Evolutionary conservation across 768 basidiomycete genomes (phyloP), one percentile per base, ranked within the genome.

Genomic region (Mycena filopes): DNA sequence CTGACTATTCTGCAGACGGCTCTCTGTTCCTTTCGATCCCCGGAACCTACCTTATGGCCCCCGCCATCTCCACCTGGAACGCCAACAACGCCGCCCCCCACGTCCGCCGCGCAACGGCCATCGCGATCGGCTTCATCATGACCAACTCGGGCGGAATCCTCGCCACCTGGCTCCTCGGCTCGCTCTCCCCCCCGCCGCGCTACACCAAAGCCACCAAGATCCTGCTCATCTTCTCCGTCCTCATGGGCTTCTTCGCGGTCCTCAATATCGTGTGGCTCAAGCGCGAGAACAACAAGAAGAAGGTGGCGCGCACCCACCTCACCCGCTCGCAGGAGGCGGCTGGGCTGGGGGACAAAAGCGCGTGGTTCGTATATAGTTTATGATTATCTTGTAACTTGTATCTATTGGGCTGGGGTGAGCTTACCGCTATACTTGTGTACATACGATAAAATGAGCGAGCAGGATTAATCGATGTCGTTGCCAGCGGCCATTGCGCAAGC

Each of bases 61-160:
- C 86, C 4, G 70, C 83, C 8, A 62, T 81, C 31, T 73, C 75
- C 3, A 78, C 83, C 0, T 87, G 86, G 86, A 70, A 76, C 29
- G 79, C 85, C 15, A 86, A 87, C 72, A 87, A 86, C 74, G 75
- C 82, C 15, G 76, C 79, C 6, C 86, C 86, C 0, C 79, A 84
- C 56, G 62, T 77, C 33, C 77, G 84, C 45, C 81, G 86, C 26
- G 86, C 85, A 6, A 83, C 85, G 1, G 73, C 79, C 26, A 73
- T 86, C 54, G 86, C 82, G 26, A 68, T 83, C 13, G 76, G 75
- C 7, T 81, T 82, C 54, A 78, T 81, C 60, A 72, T 78, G 71
- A 80, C 80, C 23, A 84, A 83, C 65, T 43, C 74, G 1, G 83
- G 82, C 47, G 82, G 80, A 10, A 82, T 84, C 46, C 79, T 83